These are phyloP conservation scores for Fusarium ambrosium DNA, from an alignment of 2,329 filamentous ascomycete species.

Conservation along the genomic window DNA sequence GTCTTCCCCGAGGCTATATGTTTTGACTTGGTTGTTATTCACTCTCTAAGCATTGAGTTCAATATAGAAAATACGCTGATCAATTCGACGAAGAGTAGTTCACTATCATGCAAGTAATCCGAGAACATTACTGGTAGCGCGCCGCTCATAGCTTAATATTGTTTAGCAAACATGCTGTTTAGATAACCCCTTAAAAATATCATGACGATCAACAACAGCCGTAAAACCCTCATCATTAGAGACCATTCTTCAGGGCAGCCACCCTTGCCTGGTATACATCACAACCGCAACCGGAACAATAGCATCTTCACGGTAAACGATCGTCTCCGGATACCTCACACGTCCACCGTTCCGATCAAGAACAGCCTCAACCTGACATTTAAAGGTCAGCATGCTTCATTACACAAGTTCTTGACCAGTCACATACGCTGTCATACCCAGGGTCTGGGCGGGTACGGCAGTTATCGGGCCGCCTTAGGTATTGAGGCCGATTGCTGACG, in stretches of 20 bases:
- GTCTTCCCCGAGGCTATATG: no score
- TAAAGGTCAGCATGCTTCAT: not conserved
- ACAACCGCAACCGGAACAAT: slow-evolving; percentile 18
- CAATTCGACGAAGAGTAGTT: no score
- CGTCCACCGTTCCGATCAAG: not conserved
- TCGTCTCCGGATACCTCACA: slow-evolving; percentile 1
- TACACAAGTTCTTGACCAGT: fast-evolving
- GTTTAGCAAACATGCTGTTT: no score
- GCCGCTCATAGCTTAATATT: no score
- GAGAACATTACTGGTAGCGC: no score
- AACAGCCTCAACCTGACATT: slow-evolving; percentile 4
- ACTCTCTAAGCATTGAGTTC: no score
- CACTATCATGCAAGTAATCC: no score
- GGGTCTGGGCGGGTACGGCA: not conserved
- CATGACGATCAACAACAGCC: no score
- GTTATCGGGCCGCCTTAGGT: fast-evolving
- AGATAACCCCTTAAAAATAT: no score
- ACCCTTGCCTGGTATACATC: slow-evolving; percentile 6
- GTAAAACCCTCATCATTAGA: no score
- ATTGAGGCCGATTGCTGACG: not conserved
- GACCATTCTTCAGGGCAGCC: not conserved
- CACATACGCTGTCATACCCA: slow-evolving; percentile 20
- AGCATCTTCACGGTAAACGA: slow-evolving; percentile 26
- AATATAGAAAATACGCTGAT: no score
- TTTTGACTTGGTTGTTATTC: no score